Evolutionary conservation across 768 basidiomycete genomes (phyloP), one percentile per base, ranked within the genome.

Genomic region (Podaxis sp.): DNA sequence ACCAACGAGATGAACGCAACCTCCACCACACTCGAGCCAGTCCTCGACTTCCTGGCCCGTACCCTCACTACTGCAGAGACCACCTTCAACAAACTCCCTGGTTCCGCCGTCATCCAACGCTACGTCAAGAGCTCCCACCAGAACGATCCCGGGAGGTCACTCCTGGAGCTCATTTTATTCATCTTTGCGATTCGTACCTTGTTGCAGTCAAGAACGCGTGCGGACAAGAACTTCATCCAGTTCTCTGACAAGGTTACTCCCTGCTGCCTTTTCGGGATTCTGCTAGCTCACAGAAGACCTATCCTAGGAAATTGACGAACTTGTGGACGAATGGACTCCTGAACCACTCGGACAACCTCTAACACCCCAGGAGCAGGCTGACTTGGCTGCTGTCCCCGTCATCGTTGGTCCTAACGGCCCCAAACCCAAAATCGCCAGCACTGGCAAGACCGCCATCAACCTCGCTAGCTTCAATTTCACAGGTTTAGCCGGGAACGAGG

Each of bases 111-210:
- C 64, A 76, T 94, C 65, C 85, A 91, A 65, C 91, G 96, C 68
- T 97, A 97, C 73, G 91, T 99, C 78, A 90, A 86, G 77, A 94
- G 92, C 30, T 96, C 93, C 0, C 96, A 99, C 74, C 91, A 93
- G 75, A 91, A 99, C 72, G 97, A 99, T 76, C 97, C 97, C 1
- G 93, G 91, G 36, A 83, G 97, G 58, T 95, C 94, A 0, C 68
- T 98, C 8, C 84, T 99, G 56, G 97, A 99, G 75, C 73, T 98
- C 22, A 86, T 96, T 55, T 84, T 99, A 38, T 73, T 95, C 58
- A 79, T 93, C 50, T 97, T 98, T 69, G 95, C 93, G 22, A 83
- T 99, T 58, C 79, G 93, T 60, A 98, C 96, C 0, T 78, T 98
- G n/a, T 73, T 97, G 48, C 94, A 96, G 76, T 89, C 90, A 8